Evolutionary conservation across 2,329 filamentous ascomycete genomes (phyloP).

Genomic region (Diplodia scrobiculata): DNA sequence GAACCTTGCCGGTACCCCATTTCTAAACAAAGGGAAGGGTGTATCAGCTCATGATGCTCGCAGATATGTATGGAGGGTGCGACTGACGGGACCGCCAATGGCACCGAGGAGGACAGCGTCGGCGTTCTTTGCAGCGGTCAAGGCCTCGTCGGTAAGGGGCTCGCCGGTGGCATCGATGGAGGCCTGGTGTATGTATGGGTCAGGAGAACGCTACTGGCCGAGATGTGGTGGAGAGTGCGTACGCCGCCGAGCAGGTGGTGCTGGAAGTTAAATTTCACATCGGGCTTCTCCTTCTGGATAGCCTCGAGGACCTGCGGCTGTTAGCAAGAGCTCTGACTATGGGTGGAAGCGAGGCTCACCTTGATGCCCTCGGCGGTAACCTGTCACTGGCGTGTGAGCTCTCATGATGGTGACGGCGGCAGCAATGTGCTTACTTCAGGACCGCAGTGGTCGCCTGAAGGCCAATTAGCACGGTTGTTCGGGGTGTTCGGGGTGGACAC

Average conservation of each 20-base stretch:
- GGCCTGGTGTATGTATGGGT: conserved; percentile 57
- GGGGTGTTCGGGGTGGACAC: neutral
- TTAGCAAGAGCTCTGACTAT: neutral
- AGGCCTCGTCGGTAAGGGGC: conserved; percentile 79
- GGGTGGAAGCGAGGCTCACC: conserved; percentile 52
- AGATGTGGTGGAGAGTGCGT: conserved; percentile 48
- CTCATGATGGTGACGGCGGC: conserved; percentile 8
- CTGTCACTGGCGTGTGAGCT: conserved; percentile 48
- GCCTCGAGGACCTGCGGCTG: conserved; percentile 69
- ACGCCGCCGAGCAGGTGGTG: conserved; percentile 90
- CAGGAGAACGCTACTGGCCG: neutral
- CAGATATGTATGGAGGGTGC: neutral
- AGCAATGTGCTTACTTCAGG: conserved; percentile 42
- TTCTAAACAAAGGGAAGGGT: conserved; percentile 53
- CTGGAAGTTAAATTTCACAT: conserved; percentile 83
- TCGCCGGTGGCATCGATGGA: conserved; percentile 82
- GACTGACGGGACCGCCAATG: conserved; percentile 79
- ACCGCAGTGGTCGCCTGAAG: conserved; percentile 46
- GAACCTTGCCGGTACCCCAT: conserved; percentile 88
- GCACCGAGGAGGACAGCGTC: conserved; percentile 90
- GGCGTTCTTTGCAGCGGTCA: conserved; percentile 78
- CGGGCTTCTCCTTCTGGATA: conserved; percentile 70
- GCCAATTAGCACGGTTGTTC: conserved; percentile 32
- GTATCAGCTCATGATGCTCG: conserved; percentile 28
- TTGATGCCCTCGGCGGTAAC: conserved; percentile 84